Conservation (phyloP, 2,329 filamentous ascomycete species). For the Bipolaris cookei region DNA sequence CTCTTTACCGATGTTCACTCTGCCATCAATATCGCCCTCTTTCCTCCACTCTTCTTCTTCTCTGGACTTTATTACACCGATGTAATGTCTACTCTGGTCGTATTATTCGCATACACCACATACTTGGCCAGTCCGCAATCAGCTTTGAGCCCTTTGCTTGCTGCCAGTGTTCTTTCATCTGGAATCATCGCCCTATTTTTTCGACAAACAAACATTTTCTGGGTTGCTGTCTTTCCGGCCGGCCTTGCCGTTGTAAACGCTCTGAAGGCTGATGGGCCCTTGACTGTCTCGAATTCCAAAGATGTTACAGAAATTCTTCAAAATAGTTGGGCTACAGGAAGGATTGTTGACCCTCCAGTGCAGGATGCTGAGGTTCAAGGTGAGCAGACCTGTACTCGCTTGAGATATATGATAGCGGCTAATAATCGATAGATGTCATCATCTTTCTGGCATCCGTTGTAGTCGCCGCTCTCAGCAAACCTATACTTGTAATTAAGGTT, state of each 20-base stretch:
- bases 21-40: slow-evolving; percentile 80
- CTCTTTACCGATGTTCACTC: slow-evolving; percentile 59
- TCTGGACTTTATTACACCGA: slow-evolving; percentile 96
- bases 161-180: slow-evolving; percentile 51
- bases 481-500: slow-evolving; percentile 49
- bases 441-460: slow-evolving; percentile 64
- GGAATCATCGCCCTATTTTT: slow-evolving; percentile 75
- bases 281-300: not conserved
- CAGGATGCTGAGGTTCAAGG: slow-evolving; percentile 33
- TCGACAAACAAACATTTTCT: slow-evolving; percentile 96
- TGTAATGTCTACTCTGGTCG: slow-evolving; percentile 77
- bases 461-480: slow-evolving; percentile 60
- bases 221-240: slow-evolving; percentile 81
- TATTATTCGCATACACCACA: slow-evolving; percentile 71
- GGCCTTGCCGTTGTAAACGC: slow-evolving; percentile 51
- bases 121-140: slow-evolving; percentile 41
- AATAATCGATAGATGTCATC: slow-evolving; percentile 30
- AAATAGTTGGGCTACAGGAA: slow-evolving; percentile 32
- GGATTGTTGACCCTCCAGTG: slow-evolving; percentile 32
- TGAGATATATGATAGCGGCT: not conserved
- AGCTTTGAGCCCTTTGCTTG: slow-evolving; percentile 22
- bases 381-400: slow-evolving; percentile 9
- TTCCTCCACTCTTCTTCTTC: slow-evolving; percentile 95
- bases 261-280: slow-evolving; percentile 27
- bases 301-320: slow-evolving; percentile 14